These are phyloP conservation scores for Fennellomyces sp. DNA, from an alignment of 371 early-diverging fungal species.

Conservation along the genomic window DNA sequence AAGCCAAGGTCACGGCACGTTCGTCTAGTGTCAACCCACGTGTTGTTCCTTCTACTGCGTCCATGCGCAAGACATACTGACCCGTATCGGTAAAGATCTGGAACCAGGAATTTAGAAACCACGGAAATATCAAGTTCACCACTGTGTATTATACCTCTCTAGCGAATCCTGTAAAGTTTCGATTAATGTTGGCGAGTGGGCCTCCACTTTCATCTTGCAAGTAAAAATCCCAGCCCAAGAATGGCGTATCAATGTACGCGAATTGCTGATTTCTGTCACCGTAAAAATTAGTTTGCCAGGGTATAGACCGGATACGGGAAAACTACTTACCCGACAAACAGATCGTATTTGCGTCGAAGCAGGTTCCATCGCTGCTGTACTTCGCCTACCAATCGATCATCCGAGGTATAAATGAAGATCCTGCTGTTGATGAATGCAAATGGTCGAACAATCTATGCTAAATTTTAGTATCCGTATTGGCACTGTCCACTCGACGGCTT, in stretches of 20 bases:
- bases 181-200: slow-evolving; percentile 66
- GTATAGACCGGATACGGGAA: neutral
- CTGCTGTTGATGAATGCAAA: slow-evolving; percentile 81
- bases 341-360: slow-evolving; percentile 81
- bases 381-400: slow-evolving; percentile 77
- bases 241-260: slow-evolving; percentile 78
- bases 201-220: slow-evolving; percentile 67
- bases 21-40: slow-evolving; percentile 78
- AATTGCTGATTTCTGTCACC: slow-evolving; percentile 58
- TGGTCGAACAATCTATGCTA: slow-evolving; percentile 65
- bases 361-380: slow-evolving; percentile 92
- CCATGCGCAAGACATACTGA: slow-evolving; percentile 81
- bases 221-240: slow-evolving; percentile 83
- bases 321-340: slow-evolving; percentile 61
- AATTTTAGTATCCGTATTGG: neutral
- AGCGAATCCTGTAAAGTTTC: slow-evolving; percentile 88
- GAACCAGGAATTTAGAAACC: neutral
- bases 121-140: neutral
- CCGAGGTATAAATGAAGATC: slow-evolving; percentile 65
- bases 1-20: slow-evolving; percentile 82
- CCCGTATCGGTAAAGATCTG: slow-evolving; percentile 89
- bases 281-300: neutral
- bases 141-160: slow-evolving; percentile 58
- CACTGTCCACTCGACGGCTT: neutral
- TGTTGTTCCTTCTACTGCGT: slow-evolving; percentile 57